Conservation (phyloP, 2,329 filamentous ascomycete species). For the Penicillium psychrosexuale region DNA sequence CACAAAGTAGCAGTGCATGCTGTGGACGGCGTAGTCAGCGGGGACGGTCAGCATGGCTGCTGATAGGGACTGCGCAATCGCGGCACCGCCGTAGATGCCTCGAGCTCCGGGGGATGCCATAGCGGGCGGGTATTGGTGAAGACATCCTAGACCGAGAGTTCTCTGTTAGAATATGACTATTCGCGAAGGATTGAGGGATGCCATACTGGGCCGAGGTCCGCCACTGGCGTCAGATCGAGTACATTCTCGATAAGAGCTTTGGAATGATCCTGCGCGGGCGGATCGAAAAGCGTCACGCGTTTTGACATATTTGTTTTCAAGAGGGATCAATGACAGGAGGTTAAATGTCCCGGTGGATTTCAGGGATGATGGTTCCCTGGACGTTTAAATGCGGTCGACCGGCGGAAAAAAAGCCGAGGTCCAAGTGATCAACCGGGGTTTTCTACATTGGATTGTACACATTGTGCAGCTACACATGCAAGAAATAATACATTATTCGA, state of each 20-base stretch:
- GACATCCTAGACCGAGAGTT: constrained; percentile 60
- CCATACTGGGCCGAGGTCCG: constrained; percentile 57
- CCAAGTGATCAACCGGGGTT: background rate
- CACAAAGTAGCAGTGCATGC: constrained; percentile 99
- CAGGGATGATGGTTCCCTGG: constrained; percentile 9
- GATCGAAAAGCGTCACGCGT: constrained; percentile 64
- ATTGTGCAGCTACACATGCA: background rate
- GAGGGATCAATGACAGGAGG: background rate
- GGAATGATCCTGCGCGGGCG: constrained; percentile 67
- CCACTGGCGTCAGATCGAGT: constrained; percentile 76
- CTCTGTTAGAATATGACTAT: background rate
- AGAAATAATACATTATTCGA: background rate
- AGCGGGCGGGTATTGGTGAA: constrained; percentile 91
- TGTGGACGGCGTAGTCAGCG: constrained; percentile 76
- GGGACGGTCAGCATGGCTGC: constrained; percentile 87
- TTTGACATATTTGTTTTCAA: constrained; percentile 25
- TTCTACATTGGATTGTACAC: background rate
- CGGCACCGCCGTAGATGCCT: constrained; percentile 88
- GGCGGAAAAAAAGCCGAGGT: constrained; percentile 16
- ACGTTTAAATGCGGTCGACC: constrained; percentile 10
- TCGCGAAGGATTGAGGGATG: background rate
- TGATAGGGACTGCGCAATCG: constrained; percentile 86
- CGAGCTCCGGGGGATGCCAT: constrained; percentile 92
- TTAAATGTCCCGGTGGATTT: background rate
- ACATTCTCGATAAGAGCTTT: constrained; percentile 85